phyloP scores from a whole-genome alignment of 495 filamentous ascomycete species.

The Amorphotheca resinae region DNA sequence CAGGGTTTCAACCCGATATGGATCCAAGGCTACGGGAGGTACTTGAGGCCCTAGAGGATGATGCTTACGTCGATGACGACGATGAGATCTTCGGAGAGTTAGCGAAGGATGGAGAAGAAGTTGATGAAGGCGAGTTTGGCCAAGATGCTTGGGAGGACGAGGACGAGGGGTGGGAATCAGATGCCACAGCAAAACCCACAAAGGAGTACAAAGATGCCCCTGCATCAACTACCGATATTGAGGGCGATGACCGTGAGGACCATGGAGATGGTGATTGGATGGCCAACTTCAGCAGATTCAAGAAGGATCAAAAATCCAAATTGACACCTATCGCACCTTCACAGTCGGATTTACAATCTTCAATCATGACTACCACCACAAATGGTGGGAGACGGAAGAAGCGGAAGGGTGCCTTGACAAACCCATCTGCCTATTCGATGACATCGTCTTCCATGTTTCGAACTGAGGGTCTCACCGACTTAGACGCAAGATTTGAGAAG shows the following conservation, averaged over 20 bases:
- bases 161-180: conserved; percentile 85
- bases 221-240: conserved; percentile 29
- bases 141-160: conserved; percentile 40
- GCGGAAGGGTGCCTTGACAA: conserved; percentile 81
- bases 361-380: conserved; percentile 67
- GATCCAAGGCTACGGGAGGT: conserved; percentile 87
- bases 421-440: conserved; percentile 91
- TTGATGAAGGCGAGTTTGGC: conserved; percentile 57
- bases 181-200: conserved; percentile 70
- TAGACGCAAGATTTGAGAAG: conserved; percentile 86
- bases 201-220: conserved; percentile 33
- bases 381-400: conserved; percentile 68
- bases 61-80: conserved; percentile 86
- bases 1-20: conserved; percentile 96
- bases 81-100: conserved; percentile 73
- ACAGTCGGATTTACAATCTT: conserved; percentile 52
- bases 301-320: conserved; percentile 53
- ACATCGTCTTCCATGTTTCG: conserved; percentile 77
- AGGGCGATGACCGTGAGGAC: conserved; percentile 33
- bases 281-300: conserved; percentile 79
- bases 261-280: conserved; percentile 59
- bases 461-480: conserved; percentile 73
- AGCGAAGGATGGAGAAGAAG: conserved; percentile 58
- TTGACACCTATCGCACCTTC: conserved; percentile 29
- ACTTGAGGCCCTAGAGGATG: conserved; percentile 89